Conservation (phyloP, 2,329 filamentous ascomycete genomes). For the Colletotrichum sp. region DNA sequence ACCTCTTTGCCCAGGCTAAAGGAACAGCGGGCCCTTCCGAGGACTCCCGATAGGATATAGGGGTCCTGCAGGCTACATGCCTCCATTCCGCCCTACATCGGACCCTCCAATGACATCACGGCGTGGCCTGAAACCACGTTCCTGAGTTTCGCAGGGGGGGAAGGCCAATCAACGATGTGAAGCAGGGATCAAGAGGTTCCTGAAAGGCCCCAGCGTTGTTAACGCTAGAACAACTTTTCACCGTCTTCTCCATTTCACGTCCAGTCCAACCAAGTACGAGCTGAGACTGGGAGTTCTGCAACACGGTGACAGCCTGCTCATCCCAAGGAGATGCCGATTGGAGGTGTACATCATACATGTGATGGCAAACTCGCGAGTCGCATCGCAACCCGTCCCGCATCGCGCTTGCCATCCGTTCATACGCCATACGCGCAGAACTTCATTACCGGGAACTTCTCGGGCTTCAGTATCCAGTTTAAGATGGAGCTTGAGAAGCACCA, state of each 20-base stretch:
- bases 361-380: conserved; percentile 12
- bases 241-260: not conserved
- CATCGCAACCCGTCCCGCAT: not conserved
- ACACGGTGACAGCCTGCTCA: not conserved
- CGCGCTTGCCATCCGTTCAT: not conserved
- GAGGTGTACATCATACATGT: not conserved
- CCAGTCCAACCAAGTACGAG: not conserved
- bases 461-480: conserved; percentile 2
- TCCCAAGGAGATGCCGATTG: not conserved
- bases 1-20: not conserved
- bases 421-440: not conserved
- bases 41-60: conserved; percentile 13
- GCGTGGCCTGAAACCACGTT: conserved; percentile 15
- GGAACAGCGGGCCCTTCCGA: conserved; percentile 18
- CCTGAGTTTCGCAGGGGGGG: conserved; percentile 8
- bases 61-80: conserved; percentile 20
- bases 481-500: not conserved
- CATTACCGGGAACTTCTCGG: conserved; percentile 3
- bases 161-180: conserved; percentile 1
- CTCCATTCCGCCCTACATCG: conserved; percentile 10
- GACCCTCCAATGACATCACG: conserved; percentile 21
- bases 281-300: not conserved
- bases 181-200: not conserved
- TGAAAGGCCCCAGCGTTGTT: not conserved
- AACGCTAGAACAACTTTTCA: conserved; percentile 17